phyloP scores from a whole-genome alignment of 2,329 filamentous ascomycete genomes.

The Ramichloridium luteum region DNA sequence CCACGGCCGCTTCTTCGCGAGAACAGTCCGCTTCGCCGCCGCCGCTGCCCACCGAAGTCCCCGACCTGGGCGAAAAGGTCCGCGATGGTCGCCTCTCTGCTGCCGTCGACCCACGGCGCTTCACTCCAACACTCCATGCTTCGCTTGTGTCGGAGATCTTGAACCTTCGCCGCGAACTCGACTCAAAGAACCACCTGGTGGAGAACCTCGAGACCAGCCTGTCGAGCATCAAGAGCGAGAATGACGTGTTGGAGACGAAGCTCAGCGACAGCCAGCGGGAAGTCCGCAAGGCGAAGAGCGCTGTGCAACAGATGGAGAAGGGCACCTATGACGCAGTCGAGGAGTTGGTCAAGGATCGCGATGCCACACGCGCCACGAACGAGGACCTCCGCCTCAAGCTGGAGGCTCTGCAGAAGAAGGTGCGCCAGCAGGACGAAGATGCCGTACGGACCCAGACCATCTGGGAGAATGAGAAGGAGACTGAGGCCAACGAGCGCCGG shows the following conservation, averaged over 20 bases:
- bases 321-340: slow-evolving; percentile 76
- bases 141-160: slow-evolving; percentile 92
- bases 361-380: slow-evolving; percentile 63
- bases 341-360: slow-evolving; percentile 72
- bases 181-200: slow-evolving; percentile 77
- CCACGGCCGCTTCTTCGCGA: slow-evolving; percentile 47
- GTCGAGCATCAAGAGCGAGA: slow-evolving; percentile 58
- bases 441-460: slow-evolving; percentile 63
- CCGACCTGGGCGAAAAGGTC: slow-evolving; percentile 24
- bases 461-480: slow-evolving; percentile 73
- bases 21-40: slow-evolving; percentile 50
- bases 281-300: slow-evolving; percentile 65
- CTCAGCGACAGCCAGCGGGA: slow-evolving; percentile 59
- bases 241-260: slow-evolving; percentile 54
- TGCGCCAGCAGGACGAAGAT: slow-evolving; percentile 71
- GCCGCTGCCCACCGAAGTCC: slow-evolving; percentile 36
- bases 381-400: slow-evolving; percentile 64
- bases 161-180: slow-evolving; percentile 72
- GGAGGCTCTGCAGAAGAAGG: slow-evolving; percentile 64
- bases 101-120: slow-evolving; percentile 76
- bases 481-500: slow-evolving; percentile 73
- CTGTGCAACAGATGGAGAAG: slow-evolving; percentile 75
- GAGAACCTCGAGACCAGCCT: slow-evolving; percentile 69
- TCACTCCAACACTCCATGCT: slow-evolving; percentile 89
- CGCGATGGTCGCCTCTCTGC: slow-evolving; percentile 47